phyloP scores from a whole-genome alignment of 1,139 yeast species.

The Yamadazyma kanchanaburiensis region DNA sequence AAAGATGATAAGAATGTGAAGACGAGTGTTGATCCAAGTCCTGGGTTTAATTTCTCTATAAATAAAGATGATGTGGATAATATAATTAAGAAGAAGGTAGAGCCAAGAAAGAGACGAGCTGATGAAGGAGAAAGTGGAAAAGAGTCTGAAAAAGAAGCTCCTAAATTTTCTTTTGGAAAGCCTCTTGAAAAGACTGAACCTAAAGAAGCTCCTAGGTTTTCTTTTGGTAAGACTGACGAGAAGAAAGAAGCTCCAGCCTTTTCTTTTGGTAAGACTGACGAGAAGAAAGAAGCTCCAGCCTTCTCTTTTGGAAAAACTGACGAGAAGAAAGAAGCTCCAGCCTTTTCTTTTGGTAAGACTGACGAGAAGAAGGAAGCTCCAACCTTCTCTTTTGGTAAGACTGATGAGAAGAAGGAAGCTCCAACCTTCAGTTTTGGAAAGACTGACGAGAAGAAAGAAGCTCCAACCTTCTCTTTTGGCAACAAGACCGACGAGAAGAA shows the following conservation, averaged over 20 bases:
- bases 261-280: conserved; percentile 12
- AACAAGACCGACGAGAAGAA: conserved; percentile 2
- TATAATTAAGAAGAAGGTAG: conserved; percentile 19
- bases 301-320: conserved; percentile 8
- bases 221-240: conserved; percentile 4
- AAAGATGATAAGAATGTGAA: conserved; percentile 18
- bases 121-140: conserved; percentile 2
- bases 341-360: conserved; percentile 6
- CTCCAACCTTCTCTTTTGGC: conserved; percentile 9
- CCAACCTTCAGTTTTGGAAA: conserved; percentile 15
- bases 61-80: conserved; percentile 23
- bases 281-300: conserved; percentile 6
- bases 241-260: conserved; percentile 11
- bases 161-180: conserved; percentile 15
- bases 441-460: conserved; percentile 2
- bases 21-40: conserved; percentile 26
- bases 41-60: conserved; percentile 36
- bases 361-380: conserved; percentile 4
- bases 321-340: conserved; percentile 6
- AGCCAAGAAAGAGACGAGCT: conserved; percentile 13
- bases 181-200: conserved; percentile 15
- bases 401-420: conserved; percentile 5
- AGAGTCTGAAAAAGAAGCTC: conserved; percentile 5
- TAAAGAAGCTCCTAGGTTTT: conserved; percentile 9
- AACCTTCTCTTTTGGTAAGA: conserved; percentile 9